Evolutionary conservation across 2,329 filamentous ascomycete species (phyloP), one percentile per base, ranked within the genome.

Genomic region (Dactylella cylindrospora): DNA sequence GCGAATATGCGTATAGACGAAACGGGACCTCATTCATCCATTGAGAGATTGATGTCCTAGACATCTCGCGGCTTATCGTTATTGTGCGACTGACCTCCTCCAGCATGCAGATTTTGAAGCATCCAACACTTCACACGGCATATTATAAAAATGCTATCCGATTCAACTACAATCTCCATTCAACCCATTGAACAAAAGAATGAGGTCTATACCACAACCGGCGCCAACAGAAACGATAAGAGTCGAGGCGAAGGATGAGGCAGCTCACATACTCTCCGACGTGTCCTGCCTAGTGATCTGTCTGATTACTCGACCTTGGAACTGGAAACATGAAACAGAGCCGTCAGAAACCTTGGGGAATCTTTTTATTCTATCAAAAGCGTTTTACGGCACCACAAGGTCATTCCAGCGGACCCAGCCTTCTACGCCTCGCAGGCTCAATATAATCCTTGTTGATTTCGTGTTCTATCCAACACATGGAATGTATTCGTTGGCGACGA

Each of bases 401-500:
- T 47, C 57, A 62, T 62, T 62, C 57, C 31, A 41, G 19, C 15
- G 5, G 5, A n/a, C 45, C 41, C 36, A 28, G 26, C 20, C 36
- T 53, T 45, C 23, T 20, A 10, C 12, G 33, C 38, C 38, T 17
- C 49, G 25, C 13, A 23, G 22, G 20, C 28, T 26, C 26, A 17
- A 51, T 29, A 20, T 10, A 49, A 49, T 44, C 52, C 44, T 44
- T 19, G 52, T 36, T 10, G 19, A 15, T 25, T 22, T 47, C 12
- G 15, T 36, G 25, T 13, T 47, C 25, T 41, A 55, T 52, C 44
- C 41, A 62, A 53, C 57, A 50, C 49, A 50, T 47, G 51, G 57
- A 62, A 62, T 62, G 57, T 49, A 50, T 62, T 54, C 57, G 57
- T 43, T 62, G 57, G 57, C 49, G 43, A 45, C 55, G 15, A 50